Percentiles rank a stretch among this genome's conserved stretches.
These are phyloP conservation scores for Tritrichomonas foetus DNA, from an alignment of 208 protist genomes.

Conservation along the genomic window DNA sequence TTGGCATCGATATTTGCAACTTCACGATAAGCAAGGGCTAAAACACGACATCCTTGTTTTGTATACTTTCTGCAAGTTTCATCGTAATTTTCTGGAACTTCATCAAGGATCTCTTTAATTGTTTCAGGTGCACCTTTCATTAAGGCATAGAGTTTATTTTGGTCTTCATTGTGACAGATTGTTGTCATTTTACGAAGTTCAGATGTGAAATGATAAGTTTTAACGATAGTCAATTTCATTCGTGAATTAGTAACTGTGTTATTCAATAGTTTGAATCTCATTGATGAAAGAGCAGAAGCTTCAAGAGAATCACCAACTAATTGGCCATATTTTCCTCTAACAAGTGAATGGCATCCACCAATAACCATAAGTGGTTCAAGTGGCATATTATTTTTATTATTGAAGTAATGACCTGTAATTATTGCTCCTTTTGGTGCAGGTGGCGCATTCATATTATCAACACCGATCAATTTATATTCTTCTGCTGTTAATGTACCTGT, in stretches of 20 bases:
- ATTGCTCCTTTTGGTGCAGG: neutral
- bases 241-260: neutral
- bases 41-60: slow-evolving; percentile 43
- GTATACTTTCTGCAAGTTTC: slow-evolving; percentile 41
- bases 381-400: neutral
- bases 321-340: neutral
- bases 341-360: slow-evolving; percentile 33
- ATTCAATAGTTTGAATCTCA: neutral
- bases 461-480: slow-evolving; percentile 77
- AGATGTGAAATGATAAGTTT: slow-evolving; percentile 14
- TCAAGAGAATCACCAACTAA: slow-evolving; percentile 39
- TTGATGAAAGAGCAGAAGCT: neutral
- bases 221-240: neutral
- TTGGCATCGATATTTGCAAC: neutral
- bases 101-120: neutral
- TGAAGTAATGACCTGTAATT: neutral
- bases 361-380: neutral
- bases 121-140: slow-evolving; percentile 50
- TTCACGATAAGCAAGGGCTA: slow-evolving; percentile 37
- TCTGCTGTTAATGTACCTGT: slow-evolving; percentile 95
- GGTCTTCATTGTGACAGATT: neutral
- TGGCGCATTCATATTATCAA: slow-evolving; percentile 39
- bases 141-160: neutral
- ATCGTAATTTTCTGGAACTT: slow-evolving; percentile 42
- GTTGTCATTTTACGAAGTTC: slow-evolving; percentile 41